Conservation (phyloP, 495 filamentous ascomycete species). For the Penicillium parvum region DNA sequence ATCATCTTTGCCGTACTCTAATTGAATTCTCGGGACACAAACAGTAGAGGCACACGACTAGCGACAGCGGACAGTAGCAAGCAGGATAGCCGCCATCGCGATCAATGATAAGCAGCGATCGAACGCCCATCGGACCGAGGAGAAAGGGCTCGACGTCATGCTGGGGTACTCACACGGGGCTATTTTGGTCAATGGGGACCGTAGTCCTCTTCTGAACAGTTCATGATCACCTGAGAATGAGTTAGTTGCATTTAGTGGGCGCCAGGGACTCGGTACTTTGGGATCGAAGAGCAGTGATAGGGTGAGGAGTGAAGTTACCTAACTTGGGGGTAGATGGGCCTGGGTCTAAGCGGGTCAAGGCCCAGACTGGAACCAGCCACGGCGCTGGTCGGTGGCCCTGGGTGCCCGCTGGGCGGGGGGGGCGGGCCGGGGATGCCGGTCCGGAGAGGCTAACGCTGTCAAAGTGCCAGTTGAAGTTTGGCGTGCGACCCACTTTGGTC, state of each 20-base stretch:
- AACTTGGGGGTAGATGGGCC: not conserved
- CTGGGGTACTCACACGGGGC: too few relatives aligned
- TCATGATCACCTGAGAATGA: slow-evolving; percentile 11
- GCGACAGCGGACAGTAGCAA: slow-evolving; percentile 7
- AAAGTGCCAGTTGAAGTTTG: slow-evolving; percentile 9
- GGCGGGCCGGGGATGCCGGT: slow-evolving; percentile 24
- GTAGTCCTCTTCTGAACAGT: too few relatives aligned
- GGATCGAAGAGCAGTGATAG: not conserved
- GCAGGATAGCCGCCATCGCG: slow-evolving; percentile 9
- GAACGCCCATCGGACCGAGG: slow-evolving; percentile 13
- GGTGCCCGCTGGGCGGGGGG: too few relatives aligned
- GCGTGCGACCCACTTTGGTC: slow-evolving; percentile 2
- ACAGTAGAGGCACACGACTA: slow-evolving; percentile 6
- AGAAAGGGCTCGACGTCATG: slow-evolving; percentile 11
- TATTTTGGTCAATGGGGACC: too few relatives aligned
- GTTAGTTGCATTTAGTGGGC: not conserved
- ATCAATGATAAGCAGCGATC: slow-evolving; percentile 24
- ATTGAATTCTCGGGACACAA: slow-evolving; percentile 21
- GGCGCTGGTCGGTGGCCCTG: too few relatives aligned
- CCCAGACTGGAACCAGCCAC: slow-evolving; percentile 6
- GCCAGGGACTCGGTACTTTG: not conserved
- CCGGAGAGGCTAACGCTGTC: slow-evolving; percentile 28
- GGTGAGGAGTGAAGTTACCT: not conserved
- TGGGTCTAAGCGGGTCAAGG: not conserved
- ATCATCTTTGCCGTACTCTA: slow-evolving; percentile 19